Evolutionary conservation across 305 asterid genomes (phyloP).

Genomic region (Rubia peregrina): DNA sequence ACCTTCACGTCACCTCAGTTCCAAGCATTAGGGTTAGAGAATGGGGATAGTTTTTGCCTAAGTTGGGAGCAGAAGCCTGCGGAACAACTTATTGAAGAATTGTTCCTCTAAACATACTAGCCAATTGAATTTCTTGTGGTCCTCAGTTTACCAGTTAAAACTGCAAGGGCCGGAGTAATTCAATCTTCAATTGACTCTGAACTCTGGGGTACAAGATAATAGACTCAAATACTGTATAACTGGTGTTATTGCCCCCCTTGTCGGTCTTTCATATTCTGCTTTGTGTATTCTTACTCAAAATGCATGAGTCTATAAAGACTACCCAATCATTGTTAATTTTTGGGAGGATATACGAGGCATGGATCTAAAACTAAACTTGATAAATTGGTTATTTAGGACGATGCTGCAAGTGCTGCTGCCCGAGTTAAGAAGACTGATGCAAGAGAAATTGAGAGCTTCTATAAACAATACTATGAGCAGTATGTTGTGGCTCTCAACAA

Average conservation of each 20-base stretch:
- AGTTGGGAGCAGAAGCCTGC: background rate
- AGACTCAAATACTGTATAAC: background rate
- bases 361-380: background rate
- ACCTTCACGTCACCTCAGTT: background rate
- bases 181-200: background rate
- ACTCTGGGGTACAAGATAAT: no score
- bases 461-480: conserved; percentile 91
- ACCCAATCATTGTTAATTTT: background rate
- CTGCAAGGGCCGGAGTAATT: background rate
- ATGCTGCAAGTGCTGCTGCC: conserved; percentile 72
- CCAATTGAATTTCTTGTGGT: conserved; percentile 1
- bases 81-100: background rate
- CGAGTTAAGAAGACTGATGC: conserved; percentile 96
- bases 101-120: background rate
- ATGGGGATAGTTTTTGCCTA: background rate
- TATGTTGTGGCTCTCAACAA: conserved; percentile 90
- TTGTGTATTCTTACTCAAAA: background rate
- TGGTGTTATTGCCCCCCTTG: background rate
- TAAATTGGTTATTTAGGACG: conserved; percentile 47
- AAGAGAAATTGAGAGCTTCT: conserved; percentile 95
- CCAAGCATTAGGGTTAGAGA: background rate
- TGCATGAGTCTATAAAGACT: background rate
- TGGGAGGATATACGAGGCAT: background rate
- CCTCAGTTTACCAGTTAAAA: background rate
- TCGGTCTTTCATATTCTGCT: background rate